Evolutionary conservation across 1,284 basidiomycete genomes (phyloP).

Genomic region (Cutaneotrichosporon dermatis): DNA sequence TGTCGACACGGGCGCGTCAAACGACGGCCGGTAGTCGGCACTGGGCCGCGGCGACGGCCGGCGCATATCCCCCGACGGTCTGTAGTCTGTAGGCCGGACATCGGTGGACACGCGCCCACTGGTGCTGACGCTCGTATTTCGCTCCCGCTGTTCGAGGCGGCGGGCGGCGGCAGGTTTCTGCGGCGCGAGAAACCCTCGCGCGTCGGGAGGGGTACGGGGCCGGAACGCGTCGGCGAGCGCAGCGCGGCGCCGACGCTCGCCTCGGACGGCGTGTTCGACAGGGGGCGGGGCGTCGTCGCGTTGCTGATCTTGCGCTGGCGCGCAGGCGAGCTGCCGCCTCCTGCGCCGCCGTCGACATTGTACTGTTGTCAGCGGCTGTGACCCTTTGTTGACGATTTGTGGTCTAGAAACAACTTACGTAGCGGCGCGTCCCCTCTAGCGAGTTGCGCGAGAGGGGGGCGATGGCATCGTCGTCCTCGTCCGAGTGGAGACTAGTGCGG

Average conservation of each 20-base stretch:
- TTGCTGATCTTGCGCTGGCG: constrained; percentile 6
- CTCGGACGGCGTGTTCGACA: constrained; percentile 18
- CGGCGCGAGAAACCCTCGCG: constrained; percentile 37
- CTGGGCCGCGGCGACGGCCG: not conserved
- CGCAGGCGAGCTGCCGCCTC: not conserved
- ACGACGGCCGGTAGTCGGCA: constrained; percentile 2
- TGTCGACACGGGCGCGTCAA: not conserved
- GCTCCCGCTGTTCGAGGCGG: constrained; percentile 30
- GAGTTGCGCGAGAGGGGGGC: constrained; percentile 15
- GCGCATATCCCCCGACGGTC: constrained; percentile 4
- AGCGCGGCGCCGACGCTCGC: constrained; percentile 8
- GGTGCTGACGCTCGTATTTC: constrained; percentile 19
- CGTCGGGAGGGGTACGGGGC: constrained; percentile 32
- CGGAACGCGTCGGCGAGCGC: constrained; percentile 26
- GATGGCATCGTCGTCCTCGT: constrained; percentile 18
- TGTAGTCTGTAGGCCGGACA: not conserved
- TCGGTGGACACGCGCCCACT: constrained; percentile 6
- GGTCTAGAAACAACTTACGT: constrained; percentile 9
- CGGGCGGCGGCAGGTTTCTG: constrained; percentile 41
- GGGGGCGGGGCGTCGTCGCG: constrained; percentile 13
- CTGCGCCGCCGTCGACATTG: constrained; percentile 3
- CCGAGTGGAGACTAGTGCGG: constrained; percentile 14
- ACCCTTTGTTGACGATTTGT: too few species aligned
- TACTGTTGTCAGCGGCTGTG: constrained; percentile 6
- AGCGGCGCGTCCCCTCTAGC: constrained; percentile 22